phyloP scores from a whole-genome alignment of 495 filamentous ascomycete species.

The Clohesyomyces aquaticus region DNA sequence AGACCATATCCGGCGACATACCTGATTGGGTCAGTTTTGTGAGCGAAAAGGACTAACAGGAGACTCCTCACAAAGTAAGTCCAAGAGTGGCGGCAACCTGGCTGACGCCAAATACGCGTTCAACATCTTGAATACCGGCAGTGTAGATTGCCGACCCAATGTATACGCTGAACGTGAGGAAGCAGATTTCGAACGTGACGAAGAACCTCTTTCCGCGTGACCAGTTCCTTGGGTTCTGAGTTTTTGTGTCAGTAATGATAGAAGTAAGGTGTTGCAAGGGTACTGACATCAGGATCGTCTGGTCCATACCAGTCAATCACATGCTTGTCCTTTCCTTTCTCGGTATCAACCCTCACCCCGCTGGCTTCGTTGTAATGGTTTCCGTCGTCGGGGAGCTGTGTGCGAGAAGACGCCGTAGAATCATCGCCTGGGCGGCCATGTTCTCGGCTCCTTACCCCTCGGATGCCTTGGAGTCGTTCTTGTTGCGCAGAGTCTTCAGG shows the following conservation, averaged over 20 bases:
- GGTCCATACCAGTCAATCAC: slow-evolving; percentile 42
- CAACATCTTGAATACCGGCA: slow-evolving; percentile 46
- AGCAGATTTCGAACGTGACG: slow-evolving; percentile 51
- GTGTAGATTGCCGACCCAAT: slow-evolving; percentile 55
- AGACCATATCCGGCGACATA: slow-evolving; percentile 26
- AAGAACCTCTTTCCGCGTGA: slow-evolving; percentile 50
- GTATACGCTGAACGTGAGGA: slow-evolving; percentile 55
- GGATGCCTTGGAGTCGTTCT: no score
- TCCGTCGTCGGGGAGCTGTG: not conserved
- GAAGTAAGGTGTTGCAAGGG: not conserved
- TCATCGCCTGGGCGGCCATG: not conserved
- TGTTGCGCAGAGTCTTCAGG: slow-evolving; percentile 22
- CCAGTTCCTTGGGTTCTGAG: slow-evolving; percentile 52
- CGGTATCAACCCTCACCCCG: slow-evolving; percentile 43
- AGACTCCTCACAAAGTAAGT: slow-evolving; percentile 54
- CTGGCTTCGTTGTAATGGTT: slow-evolving; percentile 39
- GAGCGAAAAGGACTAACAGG: slow-evolving; percentile 43
- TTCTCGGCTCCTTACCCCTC: no score
- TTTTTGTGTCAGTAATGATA: not conserved
- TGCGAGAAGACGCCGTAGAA: slow-evolving; percentile 12
- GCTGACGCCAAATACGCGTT: slow-evolving; percentile 53
- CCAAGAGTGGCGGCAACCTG: slow-evolving; percentile 54
- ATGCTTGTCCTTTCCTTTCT: slow-evolving; percentile 45
- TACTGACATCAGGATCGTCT: slow-evolving; percentile 42
- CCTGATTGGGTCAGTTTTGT: not conserved